Evolutionary conservation across 805 yeast genomes (phyloP), one percentile per base, ranked within the genome.

Genomic region (Suhomyces kilbournensis): DNA sequence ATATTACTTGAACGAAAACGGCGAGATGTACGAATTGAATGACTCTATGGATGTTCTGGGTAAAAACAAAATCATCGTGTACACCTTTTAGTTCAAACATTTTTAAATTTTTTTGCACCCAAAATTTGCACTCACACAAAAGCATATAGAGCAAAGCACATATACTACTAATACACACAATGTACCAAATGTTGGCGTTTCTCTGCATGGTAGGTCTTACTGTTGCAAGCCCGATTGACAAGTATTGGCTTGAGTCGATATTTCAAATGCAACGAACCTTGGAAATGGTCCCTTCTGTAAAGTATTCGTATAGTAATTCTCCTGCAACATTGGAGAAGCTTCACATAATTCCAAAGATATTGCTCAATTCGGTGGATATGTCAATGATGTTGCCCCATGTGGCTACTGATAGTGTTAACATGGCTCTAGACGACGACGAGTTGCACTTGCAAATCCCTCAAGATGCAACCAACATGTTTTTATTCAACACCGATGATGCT

Each of bases 401-500:
- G 5, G 35, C 35, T 22, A 38, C 23, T 0, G 42, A 38, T 9
- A 38, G 42, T 4, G 22, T 38, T 38, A 14, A 19, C 20, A 38
- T 38, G 23, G 23, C 22, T 10, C 23, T 38, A 17, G 60, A 51
- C 17, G 53, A 59, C 45, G 6, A 12, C 15, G 17, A 42, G 7
- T 7, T 14, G 12, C 15, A 40, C 12, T 23, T 55, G 4, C 23
- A 42, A 14, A 51, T 77, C 2, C 81, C 81, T 0, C 56, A 63
- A 28, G 64, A 60, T 20, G 61, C 73, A 7, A 63, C 62, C 22
- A 71, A 67, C 1, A 57, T 75, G 42, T 75, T 78, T 55, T 40
- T 78, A 12, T 75, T 76, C 63, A 75, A 76, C 52, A 62, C 72
- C 4, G 58, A 65, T 3, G 60, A 59, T 26, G 47, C 57, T 46